A percentile compares a stretch with the other conserved stretches of the same genome.
Conservation (phyloP, 768 basidiomycete genomes). For the Cystofilobasidium macerans region DNA sequence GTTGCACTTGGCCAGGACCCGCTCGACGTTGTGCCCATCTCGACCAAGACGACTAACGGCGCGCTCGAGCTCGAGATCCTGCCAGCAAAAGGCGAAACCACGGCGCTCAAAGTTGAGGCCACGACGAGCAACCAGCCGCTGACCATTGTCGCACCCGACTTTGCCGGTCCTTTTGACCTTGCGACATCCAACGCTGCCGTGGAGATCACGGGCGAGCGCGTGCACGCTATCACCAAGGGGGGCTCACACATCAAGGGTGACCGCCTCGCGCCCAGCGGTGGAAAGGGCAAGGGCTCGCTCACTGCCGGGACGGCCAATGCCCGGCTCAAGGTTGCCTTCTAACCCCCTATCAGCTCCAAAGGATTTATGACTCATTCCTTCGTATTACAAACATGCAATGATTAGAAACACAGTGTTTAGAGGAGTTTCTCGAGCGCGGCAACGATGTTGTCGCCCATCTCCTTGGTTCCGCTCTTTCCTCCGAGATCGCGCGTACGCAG, state of each 20-base stretch:
- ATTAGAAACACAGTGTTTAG: too few species aligned
- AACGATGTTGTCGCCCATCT: constrained; percentile 74
- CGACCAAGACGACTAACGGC: background rate
- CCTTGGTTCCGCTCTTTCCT: constrained; percentile 59
- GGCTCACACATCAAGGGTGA: background rate
- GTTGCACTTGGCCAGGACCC: background rate
- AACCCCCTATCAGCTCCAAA: too few species aligned
- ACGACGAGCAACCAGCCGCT: background rate
- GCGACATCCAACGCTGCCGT: background rate
- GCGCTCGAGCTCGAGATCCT: background rate
- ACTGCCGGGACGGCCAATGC: too few species aligned
- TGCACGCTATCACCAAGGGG: background rate
- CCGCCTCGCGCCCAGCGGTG: too few species aligned
- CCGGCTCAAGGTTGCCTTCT: too few species aligned
- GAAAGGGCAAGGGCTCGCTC: too few species aligned
- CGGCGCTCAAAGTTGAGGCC: background rate
- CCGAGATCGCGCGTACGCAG: constrained; percentile 78
- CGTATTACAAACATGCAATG: too few species aligned
- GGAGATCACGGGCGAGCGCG: background rate
- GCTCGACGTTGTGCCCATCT: background rate
- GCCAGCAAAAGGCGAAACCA: background rate
- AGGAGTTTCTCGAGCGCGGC: constrained; percentile 56
- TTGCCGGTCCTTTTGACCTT: background rate
- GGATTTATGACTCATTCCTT: too few species aligned
- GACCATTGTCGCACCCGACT: background rate